phyloP scores from a whole-genome alignment of 179 eudicot genomes.

The Beta corolliflora region DNA sequence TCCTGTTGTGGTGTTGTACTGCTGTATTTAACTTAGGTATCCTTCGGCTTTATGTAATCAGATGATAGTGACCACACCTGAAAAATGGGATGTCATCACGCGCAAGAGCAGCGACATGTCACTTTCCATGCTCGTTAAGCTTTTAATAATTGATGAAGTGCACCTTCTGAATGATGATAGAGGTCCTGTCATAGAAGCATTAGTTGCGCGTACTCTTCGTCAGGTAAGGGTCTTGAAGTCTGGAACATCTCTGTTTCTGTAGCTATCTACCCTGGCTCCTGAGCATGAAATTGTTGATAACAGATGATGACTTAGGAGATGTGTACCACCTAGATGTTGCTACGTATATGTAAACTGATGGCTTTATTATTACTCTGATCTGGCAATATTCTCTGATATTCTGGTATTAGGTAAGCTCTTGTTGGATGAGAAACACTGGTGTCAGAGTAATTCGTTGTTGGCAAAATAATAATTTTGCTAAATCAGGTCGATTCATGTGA shows the following conservation, averaged over 20 bases:
- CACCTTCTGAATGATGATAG: slow-evolving; percentile 97
- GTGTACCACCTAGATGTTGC: background rate
- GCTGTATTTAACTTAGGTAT: background rate
- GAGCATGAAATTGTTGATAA: slow-evolving; percentile 9
- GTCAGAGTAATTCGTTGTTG: background rate
- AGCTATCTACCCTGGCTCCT: background rate
- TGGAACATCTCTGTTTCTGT: background rate
- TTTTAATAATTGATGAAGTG: slow-evolving; percentile 95
- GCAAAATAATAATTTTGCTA: background rate
- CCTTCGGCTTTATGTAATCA: slow-evolving; percentile 35
- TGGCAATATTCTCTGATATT: background rate
- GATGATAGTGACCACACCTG: slow-evolving; percentile 99
- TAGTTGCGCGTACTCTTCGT: slow-evolving; percentile 98
- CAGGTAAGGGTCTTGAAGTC: slow-evolving; percentile 52
- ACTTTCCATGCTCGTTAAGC: slow-evolving; percentile 95
- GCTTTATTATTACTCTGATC: background rate
- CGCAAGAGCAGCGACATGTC: slow-evolving; percentile 99
- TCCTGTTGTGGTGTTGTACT: background rate
- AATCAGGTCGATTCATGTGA: background rate
- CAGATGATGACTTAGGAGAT: slow-evolving; percentile 7
- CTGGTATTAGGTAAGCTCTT: background rate
- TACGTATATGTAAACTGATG: background rate
- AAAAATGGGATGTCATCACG: slow-evolving; percentile 99
- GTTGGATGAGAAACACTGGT: background rate
- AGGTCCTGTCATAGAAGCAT: slow-evolving; percentile 97